A percentile compares a stretch with the other conserved stretches of the same genome.
These are phyloP conservation scores for Eucalyptus grandis DNA, from an alignment of 345 rosid genomes.

Conservation along the genomic window DNA sequence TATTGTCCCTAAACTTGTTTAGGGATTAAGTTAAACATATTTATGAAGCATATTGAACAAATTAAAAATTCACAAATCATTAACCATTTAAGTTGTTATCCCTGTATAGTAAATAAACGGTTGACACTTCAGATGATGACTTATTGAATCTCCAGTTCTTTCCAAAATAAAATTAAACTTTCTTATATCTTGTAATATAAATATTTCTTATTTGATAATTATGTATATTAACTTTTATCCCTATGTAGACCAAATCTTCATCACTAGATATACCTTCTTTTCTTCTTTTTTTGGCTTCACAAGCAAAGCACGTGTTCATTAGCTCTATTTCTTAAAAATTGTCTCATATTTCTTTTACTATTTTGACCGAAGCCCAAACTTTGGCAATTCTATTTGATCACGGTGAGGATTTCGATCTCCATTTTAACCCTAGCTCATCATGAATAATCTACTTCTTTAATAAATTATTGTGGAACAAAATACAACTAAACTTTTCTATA, in stretches of 20 bases:
- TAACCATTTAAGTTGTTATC: accelerated
- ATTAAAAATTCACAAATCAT: no score
- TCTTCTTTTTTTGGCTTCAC: accelerated
- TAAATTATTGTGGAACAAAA: not conserved
- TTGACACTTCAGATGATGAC: not conserved
- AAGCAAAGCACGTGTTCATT: not conserved
- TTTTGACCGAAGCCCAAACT: not conserved
- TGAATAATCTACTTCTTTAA: not conserved
- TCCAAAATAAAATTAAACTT: not conserved
- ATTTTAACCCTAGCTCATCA: not conserved
- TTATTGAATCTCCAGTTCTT: not conserved
- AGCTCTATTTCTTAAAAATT: not conserved
- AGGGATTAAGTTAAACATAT: no score
- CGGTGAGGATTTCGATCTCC: not conserved
- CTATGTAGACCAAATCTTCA: not conserved
- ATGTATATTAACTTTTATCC: not conserved
- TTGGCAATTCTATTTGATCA: not conserved
- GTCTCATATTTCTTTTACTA: no score
- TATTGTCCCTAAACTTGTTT: no score
- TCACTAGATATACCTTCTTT: not conserved
- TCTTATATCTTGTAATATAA: not conserved
- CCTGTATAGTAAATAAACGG: accelerated
- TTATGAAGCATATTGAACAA: no score
- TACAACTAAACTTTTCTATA: not conserved
- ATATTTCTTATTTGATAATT: not conserved